These are phyloP conservation scores for Candida silvicultrix DNA, from an alignment of 805 yeast species.

Conservation along the genomic window DNA sequence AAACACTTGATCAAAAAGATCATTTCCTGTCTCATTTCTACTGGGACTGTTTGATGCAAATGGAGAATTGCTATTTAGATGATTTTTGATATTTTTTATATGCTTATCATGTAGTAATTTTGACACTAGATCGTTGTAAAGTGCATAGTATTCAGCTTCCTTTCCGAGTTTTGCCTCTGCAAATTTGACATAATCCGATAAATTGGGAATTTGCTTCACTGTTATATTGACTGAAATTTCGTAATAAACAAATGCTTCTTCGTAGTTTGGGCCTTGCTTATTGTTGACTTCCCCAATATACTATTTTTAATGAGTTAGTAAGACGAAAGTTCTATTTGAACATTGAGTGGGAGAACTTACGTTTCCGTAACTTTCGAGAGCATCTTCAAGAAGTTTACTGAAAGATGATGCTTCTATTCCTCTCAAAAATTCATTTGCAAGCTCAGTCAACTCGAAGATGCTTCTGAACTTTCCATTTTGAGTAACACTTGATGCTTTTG, in stretches of 20 bases:
- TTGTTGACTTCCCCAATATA: conserved; percentile 1
- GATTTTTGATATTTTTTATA: conserved; percentile 3
- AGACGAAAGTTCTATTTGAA: too few relatives aligned
- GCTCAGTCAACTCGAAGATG: background rate
- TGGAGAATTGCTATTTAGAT: background rate
- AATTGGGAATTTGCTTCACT: conserved; percentile 4
- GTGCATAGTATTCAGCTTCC: background rate
- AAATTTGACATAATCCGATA: conserved; percentile 1
- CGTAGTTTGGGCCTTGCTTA: conserved; percentile 4
- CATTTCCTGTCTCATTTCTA: too few relatives aligned
- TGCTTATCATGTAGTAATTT: background rate
- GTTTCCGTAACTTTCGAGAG: conserved; percentile 11
- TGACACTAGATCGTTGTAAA: background rate
- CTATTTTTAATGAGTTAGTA: background rate
- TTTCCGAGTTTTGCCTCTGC: background rate
- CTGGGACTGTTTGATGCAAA: too few relatives aligned
- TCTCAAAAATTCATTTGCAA: conserved; percentile 5
- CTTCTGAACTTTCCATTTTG: background rate
- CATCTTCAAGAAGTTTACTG: conserved; percentile 4
- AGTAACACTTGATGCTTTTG: background rate
- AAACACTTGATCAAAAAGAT: background rate
- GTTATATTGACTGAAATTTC: conserved; percentile 3
- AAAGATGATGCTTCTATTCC: conserved; percentile 4
- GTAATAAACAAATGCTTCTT: conserved; percentile 12
- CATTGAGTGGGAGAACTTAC: too few relatives aligned